These are phyloP conservation scores for Talaromyces amestolkiae DNA, from an alignment of 2,329 filamentous ascomycete species.

Conservation along the genomic window DNA sequence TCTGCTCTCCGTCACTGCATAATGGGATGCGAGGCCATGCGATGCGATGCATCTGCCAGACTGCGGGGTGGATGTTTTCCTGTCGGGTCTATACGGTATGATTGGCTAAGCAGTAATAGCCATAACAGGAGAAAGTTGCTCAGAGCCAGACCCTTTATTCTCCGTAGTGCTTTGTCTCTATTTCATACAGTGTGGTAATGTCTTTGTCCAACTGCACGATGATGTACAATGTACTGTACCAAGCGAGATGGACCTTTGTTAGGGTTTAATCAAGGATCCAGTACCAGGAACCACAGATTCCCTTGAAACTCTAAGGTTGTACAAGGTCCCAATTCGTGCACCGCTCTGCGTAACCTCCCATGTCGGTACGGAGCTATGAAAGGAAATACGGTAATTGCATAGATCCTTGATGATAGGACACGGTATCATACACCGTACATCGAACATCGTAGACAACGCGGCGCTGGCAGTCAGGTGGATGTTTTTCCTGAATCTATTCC, in stretches of 20 bases:
- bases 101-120: background rate
- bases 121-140: background rate
- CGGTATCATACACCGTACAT: background rate
- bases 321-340: background rate
- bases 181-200: background rate
- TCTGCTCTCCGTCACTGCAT: background rate
- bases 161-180: background rate
- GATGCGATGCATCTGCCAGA: background rate
- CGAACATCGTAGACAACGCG: background rate
- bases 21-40: background rate
- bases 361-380: background rate
- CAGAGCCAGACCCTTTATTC: no score
- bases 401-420: background rate
- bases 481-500: background rate
- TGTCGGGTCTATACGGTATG: background rate
- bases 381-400: background rate
- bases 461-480: background rate
- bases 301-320: background rate
- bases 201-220: background rate
- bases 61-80: background rate
- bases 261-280: background rate
- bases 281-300: background rate
- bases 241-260: background rate
- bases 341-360: background rate
- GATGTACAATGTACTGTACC: background rate